Evolutionary conservation across 2,329 filamentous ascomycete species (phyloP).

Genomic region (Cladosporium cucumerinum): DNA sequence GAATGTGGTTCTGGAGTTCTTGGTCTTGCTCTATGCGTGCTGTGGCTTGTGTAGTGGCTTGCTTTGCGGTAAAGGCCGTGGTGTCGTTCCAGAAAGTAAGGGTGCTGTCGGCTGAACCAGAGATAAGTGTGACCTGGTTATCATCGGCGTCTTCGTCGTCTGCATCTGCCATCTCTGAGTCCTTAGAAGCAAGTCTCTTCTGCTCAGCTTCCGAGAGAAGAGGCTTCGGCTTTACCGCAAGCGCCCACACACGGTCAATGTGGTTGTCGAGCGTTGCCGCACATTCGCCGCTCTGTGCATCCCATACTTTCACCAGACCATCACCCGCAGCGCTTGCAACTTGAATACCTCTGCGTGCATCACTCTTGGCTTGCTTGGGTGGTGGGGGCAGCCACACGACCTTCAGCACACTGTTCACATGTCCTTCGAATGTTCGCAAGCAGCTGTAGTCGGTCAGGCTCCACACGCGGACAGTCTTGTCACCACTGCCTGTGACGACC

Average conservation of each 20-base stretch:
- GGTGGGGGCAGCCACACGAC: slow-evolving; percentile 73
- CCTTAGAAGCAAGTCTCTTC: slow-evolving; percentile 24
- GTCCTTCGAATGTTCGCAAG: slow-evolving; percentile 89
- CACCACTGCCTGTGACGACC: slow-evolving; percentile 84
- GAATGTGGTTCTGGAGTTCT: slow-evolving; percentile 87
- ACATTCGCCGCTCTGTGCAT: slow-evolving; percentile 76
- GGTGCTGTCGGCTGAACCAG: slow-evolving; percentile 86
- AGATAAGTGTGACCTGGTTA: slow-evolving; percentile 57
- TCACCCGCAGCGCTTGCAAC: slow-evolving; percentile 89
- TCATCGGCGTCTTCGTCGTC: slow-evolving; percentile 30
- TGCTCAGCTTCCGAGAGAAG: slow-evolving; percentile 15
- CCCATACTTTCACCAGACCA: slow-evolving; percentile 95
- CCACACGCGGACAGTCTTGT: slow-evolving; percentile 96
- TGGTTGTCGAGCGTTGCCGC: slow-evolving; percentile 95
- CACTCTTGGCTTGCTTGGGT: slow-evolving; percentile 35
- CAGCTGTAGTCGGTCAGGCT: slow-evolving; percentile 89
- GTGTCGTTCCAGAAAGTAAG: slow-evolving; percentile 96
- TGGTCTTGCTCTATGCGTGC: slow-evolving; percentile 91
- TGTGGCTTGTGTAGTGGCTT: slow-evolving; percentile 68
- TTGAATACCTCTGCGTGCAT: slow-evolving; percentile 59
- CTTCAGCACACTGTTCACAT: slow-evolving; percentile 93
- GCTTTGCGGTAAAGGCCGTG: slow-evolving; percentile 72
- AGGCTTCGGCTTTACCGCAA: slow-evolving; percentile 64
- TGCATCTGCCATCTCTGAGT: slow-evolving; percentile 30
- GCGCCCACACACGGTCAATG: slow-evolving; percentile 89